Conservation (phyloP, 441 rosid species). For the Sinapis alba region DNA sequence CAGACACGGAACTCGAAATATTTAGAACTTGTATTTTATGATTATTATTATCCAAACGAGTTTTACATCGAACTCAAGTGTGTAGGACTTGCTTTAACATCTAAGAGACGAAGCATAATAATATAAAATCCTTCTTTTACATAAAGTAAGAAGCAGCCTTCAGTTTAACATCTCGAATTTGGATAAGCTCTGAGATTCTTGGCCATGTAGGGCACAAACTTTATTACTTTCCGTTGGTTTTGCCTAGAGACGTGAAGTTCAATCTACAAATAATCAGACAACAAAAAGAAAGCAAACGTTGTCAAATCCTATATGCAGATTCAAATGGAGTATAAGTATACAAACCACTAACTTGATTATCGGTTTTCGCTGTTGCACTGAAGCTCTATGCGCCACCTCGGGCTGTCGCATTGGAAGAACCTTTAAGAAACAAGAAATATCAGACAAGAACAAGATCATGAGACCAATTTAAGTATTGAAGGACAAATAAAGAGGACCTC, state of each 20-base stretch:
- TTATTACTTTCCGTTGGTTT: conserved; percentile 53
- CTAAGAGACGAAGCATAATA: conserved; percentile 3
- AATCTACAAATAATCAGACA: conserved; percentile 52
- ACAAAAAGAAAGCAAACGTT: conserved; percentile 10
- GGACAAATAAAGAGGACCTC: conserved; percentile 58
- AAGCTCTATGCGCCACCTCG: conserved; percentile 43
- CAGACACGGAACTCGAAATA: background rate
- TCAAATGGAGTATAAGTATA: background rate
- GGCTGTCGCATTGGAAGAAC: conserved; percentile 45
- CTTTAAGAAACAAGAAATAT: conserved; percentile 43
- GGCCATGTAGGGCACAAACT: background rate
- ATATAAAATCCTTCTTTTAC: conserved; percentile 21
- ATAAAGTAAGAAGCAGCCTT: conserved; percentile 8
- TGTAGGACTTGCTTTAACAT: conserved; percentile 9
- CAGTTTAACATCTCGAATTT: background rate
- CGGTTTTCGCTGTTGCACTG: conserved; percentile 62
- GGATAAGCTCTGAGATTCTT: conserved; percentile 8
- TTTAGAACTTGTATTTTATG: background rate
- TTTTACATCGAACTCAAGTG: conserved; percentile 18
- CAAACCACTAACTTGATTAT: conserved; percentile 61
- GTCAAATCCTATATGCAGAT: conserved; percentile 1
- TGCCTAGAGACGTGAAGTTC: conserved; percentile 77
- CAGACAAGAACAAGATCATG: background rate
- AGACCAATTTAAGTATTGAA: conserved; percentile 11
- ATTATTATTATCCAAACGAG: background rate